Evolutionary conservation across 805 yeast species (phyloP).

Genomic region (Martiniozyma abietophila): DNA sequence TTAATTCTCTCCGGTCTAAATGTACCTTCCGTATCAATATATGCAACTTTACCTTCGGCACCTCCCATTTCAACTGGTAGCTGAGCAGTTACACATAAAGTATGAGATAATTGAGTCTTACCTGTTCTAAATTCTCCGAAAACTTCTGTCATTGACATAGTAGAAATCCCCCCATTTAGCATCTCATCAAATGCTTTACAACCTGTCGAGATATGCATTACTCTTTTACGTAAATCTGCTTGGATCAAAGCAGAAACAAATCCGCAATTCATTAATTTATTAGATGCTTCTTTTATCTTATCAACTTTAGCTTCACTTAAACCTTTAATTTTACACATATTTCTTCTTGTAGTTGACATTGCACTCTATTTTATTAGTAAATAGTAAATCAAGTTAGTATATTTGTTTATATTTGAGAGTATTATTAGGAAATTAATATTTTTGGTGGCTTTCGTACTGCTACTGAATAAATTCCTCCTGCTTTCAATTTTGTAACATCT

Average conservation of each 20-base stretch:
- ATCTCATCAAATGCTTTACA: conserved; percentile 59
- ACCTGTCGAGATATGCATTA: conserved; percentile 62
- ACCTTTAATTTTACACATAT: conserved; percentile 53
- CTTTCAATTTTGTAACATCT: conserved; percentile 60
- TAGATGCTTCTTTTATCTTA: conserved; percentile 64
- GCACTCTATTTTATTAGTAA: conserved; percentile 30
- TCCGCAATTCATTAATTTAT: conserved; percentile 54
- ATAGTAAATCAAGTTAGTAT: neutral
- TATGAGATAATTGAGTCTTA: conserved; percentile 74
- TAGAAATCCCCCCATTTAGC: conserved; percentile 67
- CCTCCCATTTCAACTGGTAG: conserved; percentile 66
- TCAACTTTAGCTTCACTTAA: conserved; percentile 69
- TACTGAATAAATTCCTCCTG: conserved; percentile 61
- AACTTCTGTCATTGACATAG: conserved; percentile 71
- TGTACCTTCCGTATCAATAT: conserved; percentile 75
- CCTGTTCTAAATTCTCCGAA: conserved; percentile 79
- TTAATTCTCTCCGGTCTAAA: conserved; percentile 62
- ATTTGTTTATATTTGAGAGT: neutral
- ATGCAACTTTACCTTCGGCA: conserved; percentile 73
- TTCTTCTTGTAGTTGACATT: conserved; percentile 54
- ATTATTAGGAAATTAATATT: conserved; percentile 19
- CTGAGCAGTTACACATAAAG: conserved; percentile 69
- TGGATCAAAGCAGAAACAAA: conserved; percentile 68
- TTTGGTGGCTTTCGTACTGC: conserved; percentile 33
- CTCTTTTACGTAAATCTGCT: conserved; percentile 53